Conservation (phyloP, 345 rosid genomes). For the Pugionium dolabratum region DNA sequence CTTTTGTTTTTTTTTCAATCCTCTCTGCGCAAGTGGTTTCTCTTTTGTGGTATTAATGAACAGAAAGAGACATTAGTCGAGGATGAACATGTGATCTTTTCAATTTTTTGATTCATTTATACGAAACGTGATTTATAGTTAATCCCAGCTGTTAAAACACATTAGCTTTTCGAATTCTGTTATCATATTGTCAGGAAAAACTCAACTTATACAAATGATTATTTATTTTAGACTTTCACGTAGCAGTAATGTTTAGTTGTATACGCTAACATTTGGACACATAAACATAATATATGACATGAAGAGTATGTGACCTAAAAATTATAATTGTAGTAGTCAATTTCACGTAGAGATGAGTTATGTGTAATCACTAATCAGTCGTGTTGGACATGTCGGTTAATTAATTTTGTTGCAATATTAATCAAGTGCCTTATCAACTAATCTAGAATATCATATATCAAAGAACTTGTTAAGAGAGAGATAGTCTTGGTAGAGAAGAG, state of each 20-base stretch:
- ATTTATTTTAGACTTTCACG: no score
- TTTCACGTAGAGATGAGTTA: constrained; percentile 25
- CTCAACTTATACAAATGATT: no score
- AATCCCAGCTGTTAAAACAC: no score
- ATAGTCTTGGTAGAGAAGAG: no score
- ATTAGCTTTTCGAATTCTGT: no score
- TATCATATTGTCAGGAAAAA: no score
- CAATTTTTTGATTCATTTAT: neutral
- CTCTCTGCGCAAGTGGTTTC: constrained; percentile 27
- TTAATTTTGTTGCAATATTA: neutral
- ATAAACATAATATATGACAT: no score
- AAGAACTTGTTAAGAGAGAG: no score
- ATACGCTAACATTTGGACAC: no score
- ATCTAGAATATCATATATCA: neutral
- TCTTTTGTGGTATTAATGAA: constrained; percentile 36
- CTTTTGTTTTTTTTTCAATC: neutral
- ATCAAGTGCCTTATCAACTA: neutral
- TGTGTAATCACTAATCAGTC: constrained; percentile 8
- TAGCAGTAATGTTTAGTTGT: no score
- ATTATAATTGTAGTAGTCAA: constrained; percentile 10
- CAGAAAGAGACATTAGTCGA: constrained; percentile 31
- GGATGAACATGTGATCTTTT: constrained; percentile 26
- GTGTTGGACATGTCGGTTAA: constrained; percentile 21
- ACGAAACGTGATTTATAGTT: neutral
- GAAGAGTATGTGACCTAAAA: constrained; percentile 8